Conservation (phyloP, 148 eudicot genomes). For the Rhododendron ovatum region DNA sequence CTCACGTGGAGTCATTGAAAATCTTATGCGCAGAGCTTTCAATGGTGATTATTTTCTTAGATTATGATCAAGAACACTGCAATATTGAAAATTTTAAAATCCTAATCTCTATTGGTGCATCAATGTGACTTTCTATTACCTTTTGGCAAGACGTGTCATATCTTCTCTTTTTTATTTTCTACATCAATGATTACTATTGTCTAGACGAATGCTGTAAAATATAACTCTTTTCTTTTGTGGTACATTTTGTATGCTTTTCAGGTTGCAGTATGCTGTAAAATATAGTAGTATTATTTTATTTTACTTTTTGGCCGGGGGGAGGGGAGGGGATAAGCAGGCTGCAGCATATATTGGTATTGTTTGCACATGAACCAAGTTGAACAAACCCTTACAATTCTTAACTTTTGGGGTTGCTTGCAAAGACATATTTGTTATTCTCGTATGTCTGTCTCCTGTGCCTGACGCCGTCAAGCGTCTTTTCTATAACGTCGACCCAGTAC, state of each 20-base stretch:
- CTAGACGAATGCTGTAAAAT: neutral
- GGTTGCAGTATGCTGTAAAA: neutral
- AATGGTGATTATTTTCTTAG: conserved; percentile 18
- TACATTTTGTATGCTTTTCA: neutral
- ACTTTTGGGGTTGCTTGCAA: neutral
- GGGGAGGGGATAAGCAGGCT: neutral
- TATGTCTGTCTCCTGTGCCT: neutral
- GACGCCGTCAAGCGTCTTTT: neutral
- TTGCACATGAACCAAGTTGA: neutral
- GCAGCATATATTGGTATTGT: neutral
- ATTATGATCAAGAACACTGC: neutral
- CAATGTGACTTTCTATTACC: neutral
- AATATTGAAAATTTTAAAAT: neutral
- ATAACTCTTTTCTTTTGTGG: neutral
- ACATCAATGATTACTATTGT: neutral
- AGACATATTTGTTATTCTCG: neutral
- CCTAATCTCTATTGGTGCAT: neutral
- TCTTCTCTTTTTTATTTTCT: neutral
- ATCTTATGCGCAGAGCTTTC: conserved; percentile 26
- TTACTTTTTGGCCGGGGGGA: neutral
- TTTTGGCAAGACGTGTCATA: neutral
- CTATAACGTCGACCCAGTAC: neutral
- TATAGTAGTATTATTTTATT: neutral
- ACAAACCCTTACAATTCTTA: neutral
- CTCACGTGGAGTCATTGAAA: conserved; percentile 21